Percentiles rank a stretch among this genome's conserved stretches.
Evolutionary conservation across 208 protist species (phyloP).

Genomic region (Vickermania ingenoplastis): DNA sequence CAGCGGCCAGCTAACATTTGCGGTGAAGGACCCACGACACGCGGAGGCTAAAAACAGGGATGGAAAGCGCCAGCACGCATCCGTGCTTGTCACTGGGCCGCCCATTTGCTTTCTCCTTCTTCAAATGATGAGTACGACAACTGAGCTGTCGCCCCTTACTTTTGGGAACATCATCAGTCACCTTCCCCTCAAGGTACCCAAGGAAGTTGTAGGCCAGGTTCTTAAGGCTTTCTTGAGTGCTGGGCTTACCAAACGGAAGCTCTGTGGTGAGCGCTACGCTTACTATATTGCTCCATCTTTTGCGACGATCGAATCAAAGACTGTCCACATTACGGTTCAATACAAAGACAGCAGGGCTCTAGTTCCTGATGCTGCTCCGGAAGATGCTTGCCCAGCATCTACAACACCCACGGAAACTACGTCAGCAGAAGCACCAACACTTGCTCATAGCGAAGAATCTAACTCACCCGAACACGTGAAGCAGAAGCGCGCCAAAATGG

Average conservation of each 20-base stretch:
- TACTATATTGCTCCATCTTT: not conserved
- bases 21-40: constrained; percentile 14
- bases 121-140: not conserved
- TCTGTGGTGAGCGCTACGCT: constrained; percentile 5
- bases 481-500: no score
- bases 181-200: constrained; percentile 33
- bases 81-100: not conserved
- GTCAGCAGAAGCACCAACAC: no score
- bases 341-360: no score
- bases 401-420: no score
- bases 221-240: constrained; percentile 40
- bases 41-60: not conserved
- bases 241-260: constrained; percentile 35
- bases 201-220: constrained; percentile 32
- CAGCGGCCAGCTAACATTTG: constrained; percentile 25
- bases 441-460: no score
- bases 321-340: not conserved
- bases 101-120: not conserved
- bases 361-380: no score
- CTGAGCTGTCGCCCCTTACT: constrained; percentile 3
- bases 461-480: no score
- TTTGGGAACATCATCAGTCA: constrained; percentile 33
- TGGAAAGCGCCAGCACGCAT: not conserved
- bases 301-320: not conserved
- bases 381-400: no score